Percentiles rank a stretch among this genome's conserved stretches.
These are phyloP conservation scores for Penicillium antarcticum DNA, from an alignment of 495 filamentous ascomycete species.

Conservation along the genomic window DNA sequence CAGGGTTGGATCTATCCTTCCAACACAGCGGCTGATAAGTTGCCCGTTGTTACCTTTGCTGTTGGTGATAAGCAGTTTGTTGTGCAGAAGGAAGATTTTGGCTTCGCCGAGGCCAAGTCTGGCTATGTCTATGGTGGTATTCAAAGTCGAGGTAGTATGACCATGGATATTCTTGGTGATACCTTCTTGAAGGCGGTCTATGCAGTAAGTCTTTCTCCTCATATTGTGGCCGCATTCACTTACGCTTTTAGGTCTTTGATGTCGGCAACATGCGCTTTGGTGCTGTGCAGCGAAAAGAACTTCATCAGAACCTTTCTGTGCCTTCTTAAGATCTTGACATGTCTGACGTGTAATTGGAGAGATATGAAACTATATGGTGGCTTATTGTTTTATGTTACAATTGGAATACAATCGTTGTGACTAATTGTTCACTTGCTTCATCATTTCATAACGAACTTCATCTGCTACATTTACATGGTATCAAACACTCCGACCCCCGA, in stretches of 20 bases:
- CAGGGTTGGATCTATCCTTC: conserved; percentile 70
- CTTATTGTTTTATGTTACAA: no score
- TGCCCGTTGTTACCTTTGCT: conserved; percentile 68
- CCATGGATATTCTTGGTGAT: conserved; percentile 72
- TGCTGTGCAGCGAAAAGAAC: conserved; percentile 61
- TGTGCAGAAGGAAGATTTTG: conserved; percentile 70
- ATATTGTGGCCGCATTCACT: not conserved
- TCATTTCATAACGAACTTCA: no score
- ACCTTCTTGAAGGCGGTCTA: conserved; percentile 75
- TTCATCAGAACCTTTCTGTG: conserved; percentile 44
- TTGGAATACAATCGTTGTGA: no score
- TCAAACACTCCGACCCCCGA: no score
- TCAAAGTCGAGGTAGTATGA: conserved; percentile 63
- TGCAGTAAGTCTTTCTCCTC: conserved; percentile 49
- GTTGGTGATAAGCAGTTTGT: conserved; percentile 63
- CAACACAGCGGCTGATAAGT: conserved; percentile 47
- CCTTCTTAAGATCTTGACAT: conserved; percentile 1
- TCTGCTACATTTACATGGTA: no score
- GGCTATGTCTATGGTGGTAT: conserved; percentile 70
- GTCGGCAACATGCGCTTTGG: conserved; percentile 70
- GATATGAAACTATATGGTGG: not conserved
- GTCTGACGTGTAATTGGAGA: not conserved
- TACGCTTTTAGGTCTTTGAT: conserved; percentile 61
- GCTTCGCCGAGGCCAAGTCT: conserved; percentile 58
- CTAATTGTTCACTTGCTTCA: no score